These are phyloP conservation scores for Fistulina hepatica DNA, from an alignment of 1,284 basidiomycete genomes.

Conservation along the genomic window DNA sequence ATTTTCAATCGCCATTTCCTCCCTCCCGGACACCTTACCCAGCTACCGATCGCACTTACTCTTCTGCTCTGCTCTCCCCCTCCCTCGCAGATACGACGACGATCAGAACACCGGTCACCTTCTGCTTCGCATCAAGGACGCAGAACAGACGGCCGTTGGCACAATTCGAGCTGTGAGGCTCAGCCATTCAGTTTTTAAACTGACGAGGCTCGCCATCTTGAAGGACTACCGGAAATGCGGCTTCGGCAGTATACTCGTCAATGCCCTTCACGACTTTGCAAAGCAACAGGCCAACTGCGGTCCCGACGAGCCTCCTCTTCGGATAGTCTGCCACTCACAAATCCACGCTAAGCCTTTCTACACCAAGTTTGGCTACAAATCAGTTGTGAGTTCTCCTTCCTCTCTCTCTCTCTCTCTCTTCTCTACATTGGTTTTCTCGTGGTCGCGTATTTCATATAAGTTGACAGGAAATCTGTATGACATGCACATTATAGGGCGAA, in stretches of 20 bases:
- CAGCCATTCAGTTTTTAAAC: constrained; percentile 43
- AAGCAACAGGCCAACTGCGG: constrained; percentile 31
- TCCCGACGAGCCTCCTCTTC: constrained; percentile 19
- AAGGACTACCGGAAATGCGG: constrained; percentile 50
- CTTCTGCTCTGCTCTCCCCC: not conserved
- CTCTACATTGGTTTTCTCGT: constrained; percentile 5
- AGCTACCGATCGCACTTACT: no score
- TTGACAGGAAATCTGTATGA: constrained; percentile 12
- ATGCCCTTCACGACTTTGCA: constrained; percentile 48
- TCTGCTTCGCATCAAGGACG: not conserved
- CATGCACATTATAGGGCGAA: constrained; percentile 39
- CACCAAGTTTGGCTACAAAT: constrained; percentile 57
- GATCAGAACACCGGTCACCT: not conserved
- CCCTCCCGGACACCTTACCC: no score
- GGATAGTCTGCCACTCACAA: constrained; percentile 56
- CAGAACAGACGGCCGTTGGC: not conserved
- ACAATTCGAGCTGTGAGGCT: constrained; percentile 14
- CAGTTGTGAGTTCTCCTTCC: constrained; percentile 38
- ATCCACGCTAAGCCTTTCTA: constrained; percentile 63
- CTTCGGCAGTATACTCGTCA: constrained; percentile 55
- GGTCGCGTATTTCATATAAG: no score
- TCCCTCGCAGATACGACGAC: not conserved
- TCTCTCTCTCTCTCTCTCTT: constrained; percentile 6
- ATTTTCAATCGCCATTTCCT: not conserved
- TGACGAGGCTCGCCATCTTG: constrained; percentile 57